A percentile compares a stretch with the other conserved stretches of the same genome.
phyloP scores from a whole-genome alignment of 176 grass and related monocot genomes.

The Elaeis guineensis region DNA sequence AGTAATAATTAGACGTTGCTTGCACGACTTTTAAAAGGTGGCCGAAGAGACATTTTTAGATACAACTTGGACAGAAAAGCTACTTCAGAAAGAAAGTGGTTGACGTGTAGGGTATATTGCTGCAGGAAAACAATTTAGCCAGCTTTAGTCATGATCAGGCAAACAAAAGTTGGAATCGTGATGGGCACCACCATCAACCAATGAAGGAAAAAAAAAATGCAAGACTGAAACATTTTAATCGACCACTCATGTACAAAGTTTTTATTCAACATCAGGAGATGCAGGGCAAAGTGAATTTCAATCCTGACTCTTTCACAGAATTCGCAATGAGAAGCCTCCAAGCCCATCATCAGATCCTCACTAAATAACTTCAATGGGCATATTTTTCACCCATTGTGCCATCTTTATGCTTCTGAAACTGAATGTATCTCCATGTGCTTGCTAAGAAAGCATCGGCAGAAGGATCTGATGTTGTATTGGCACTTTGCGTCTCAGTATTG shows the following conservation, averaged over 20 bases:
- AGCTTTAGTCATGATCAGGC: too few species aligned
- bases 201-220: slow-evolving; percentile 2
- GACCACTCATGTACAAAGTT: neutral
- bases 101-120: too few species aligned
- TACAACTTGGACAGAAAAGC: too few species aligned
- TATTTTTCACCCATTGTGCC: slow-evolving; percentile 78
- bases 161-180: too few species aligned
- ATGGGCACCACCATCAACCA: too few species aligned
- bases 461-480: slow-evolving; percentile 41
- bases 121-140: too few species aligned
- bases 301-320: neutral
- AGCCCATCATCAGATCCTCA: neutral
- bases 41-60: too few species aligned
- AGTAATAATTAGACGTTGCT: too few species aligned
- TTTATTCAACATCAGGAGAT: neutral
- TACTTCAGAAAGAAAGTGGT: too few species aligned
- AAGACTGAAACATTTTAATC: neutral
- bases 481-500: slow-evolving; percentile 73
- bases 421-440: slow-evolving; percentile 76
- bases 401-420: slow-evolving; percentile 92
- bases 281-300: neutral
- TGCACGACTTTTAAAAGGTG: too few species aligned
- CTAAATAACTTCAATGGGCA: slow-evolving; percentile 40
- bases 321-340: neutral
- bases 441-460: slow-evolving; percentile 73